Conservation (phyloP, 2,329 filamentous ascomycete genomes). For the Beauveria australis region DNA sequence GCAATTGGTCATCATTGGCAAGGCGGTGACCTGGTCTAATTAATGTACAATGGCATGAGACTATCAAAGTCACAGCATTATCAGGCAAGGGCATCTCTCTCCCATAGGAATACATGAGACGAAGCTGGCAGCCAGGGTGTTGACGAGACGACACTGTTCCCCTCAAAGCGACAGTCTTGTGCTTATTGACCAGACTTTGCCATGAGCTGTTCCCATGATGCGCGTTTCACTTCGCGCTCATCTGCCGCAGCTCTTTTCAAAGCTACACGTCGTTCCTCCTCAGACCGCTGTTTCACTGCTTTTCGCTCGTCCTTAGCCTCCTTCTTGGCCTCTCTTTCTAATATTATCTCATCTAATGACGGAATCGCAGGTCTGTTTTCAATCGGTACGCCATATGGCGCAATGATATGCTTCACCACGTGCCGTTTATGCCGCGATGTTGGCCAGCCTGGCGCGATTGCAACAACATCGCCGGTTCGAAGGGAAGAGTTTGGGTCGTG, state of each 20-base stretch:
- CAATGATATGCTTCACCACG: conserved; percentile 66
- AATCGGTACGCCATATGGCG: conserved; percentile 56
- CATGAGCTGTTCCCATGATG: conserved; percentile 12
- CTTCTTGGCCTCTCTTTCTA: conserved; percentile 44
- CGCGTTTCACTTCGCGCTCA: conserved; percentile 18
- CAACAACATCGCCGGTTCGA: conserved; percentile 65
- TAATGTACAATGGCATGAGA: not conserved
- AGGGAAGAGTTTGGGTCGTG: conserved; percentile 72
- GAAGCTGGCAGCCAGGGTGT: not conserved
- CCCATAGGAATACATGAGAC: not conserved
- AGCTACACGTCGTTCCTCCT: conserved; percentile 13
- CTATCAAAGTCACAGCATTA: not conserved
- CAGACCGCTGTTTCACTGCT: conserved; percentile 18
- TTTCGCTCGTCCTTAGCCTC: conserved; percentile 48
- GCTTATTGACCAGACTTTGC: not conserved
- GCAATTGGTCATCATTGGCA: not conserved
- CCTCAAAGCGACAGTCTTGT: too few species aligned
- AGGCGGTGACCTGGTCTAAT: not conserved
- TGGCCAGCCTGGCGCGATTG: conserved; percentile 58
- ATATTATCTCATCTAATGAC: conserved; percentile 52
- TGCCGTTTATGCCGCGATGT: conserved; percentile 61
- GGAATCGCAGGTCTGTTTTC: conserved; percentile 58
- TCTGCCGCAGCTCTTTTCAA: conserved; percentile 20
- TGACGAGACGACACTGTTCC: not conserved
- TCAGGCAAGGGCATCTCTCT: not conserved